phyloP scores from a whole-genome alignment of 2,329 filamentous ascomycete genomes.

The Ceratocystiopsis sp. region DNA sequence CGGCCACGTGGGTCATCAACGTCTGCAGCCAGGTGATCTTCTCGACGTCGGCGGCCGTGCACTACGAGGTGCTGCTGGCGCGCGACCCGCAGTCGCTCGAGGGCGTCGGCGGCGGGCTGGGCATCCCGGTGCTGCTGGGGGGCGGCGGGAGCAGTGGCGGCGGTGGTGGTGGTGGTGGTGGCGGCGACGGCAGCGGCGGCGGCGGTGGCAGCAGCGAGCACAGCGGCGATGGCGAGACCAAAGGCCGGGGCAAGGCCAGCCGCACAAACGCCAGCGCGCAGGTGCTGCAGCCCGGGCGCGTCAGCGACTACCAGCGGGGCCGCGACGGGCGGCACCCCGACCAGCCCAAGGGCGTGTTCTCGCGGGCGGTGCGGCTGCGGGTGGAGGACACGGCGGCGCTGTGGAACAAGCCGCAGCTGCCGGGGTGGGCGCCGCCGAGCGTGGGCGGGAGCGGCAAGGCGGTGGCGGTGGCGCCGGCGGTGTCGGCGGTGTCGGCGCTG shows the following conservation, averaged over 20 bases:
- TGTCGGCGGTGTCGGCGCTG: constrained; percentile 1
- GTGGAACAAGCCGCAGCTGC: constrained; percentile 80
- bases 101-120: constrained; percentile 26
- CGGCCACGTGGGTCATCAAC: constrained; percentile 77
- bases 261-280: constrained; percentile 11
- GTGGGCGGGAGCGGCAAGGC: background rate
- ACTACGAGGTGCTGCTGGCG: constrained; percentile 73
- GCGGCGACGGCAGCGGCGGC: background rate
- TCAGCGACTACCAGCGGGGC: constrained; percentile 61
- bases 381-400: constrained; percentile 79
- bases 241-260: background rate
- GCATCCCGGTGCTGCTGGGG: constrained; percentile 25
- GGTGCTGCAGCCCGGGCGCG: constrained; percentile 45
- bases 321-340: constrained; percentile 40
- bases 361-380: constrained; percentile 57
- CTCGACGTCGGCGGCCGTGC: constrained; percentile 70
- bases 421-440: constrained; percentile 14
- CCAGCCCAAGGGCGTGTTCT: constrained; percentile 65
- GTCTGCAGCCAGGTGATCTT: constrained; percentile 88
- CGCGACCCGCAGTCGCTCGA: constrained; percentile 72
- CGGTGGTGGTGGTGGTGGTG: background rate
- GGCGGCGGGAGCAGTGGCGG: background rate
- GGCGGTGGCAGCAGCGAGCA: background rate
- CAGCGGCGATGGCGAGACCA: background rate
- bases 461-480: constrained; percentile 4